Evolutionary conservation across 192 early-diverging fungal species (phyloP).

Genomic region (Entomortierella beljakovae): DNA sequence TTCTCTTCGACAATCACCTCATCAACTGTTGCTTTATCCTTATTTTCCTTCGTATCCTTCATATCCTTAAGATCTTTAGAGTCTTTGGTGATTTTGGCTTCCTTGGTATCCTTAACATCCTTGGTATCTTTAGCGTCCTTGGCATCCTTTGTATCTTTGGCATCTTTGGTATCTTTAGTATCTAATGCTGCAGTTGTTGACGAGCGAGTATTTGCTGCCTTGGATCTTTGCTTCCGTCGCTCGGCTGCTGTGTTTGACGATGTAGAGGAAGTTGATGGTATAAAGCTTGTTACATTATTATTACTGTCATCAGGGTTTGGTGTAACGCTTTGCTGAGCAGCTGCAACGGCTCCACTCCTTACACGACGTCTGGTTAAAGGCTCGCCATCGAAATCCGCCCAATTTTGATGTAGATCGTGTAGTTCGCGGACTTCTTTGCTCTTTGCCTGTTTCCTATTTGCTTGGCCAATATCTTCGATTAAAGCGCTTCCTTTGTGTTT

Average conservation of each 20-base stretch:
- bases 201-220: conserved; percentile 18
- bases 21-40: too few relatives aligned
- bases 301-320: conserved; percentile 35
- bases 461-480: conserved; percentile 66
- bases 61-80: too few relatives aligned
- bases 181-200: conserved; percentile 8
- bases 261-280: conserved; percentile 29
- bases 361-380: conserved; percentile 35
- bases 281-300: conserved; percentile 41
- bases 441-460: conserved; percentile 59
- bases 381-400: conserved; percentile 47
- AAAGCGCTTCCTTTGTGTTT: conserved; percentile 51
- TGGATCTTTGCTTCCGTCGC: conserved; percentile 28
- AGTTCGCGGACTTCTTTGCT: conserved; percentile 59
- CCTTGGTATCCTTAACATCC: too few relatives aligned
- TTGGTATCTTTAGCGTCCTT: too few relatives aligned
- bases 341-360: conserved; percentile 27
- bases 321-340: conserved; percentile 20
- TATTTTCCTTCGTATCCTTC: too few relatives aligned
- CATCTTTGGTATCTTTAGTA: conserved; percentile 8
- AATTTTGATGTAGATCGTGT: conserved; percentile 54
- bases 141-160: too few relatives aligned
- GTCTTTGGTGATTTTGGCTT: too few relatives aligned
- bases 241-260: conserved; percentile 14
- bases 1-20: conserved; percentile 13